These are phyloP conservation scores for Quercus robur DNA, from an alignment of 306 rosid species.

Conservation along the genomic window DNA sequence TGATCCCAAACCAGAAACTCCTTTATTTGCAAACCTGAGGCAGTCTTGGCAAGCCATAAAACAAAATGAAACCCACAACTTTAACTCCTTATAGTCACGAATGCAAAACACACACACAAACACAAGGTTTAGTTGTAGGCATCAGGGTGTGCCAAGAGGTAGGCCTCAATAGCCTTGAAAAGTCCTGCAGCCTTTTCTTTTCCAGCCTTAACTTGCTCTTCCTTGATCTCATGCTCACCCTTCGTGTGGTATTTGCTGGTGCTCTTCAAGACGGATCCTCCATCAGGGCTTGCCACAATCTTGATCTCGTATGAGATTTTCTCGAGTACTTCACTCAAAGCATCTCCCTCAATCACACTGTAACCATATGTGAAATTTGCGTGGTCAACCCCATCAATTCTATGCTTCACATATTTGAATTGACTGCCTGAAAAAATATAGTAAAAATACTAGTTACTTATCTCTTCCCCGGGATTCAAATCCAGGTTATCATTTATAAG, in stretches of 20 bases:
- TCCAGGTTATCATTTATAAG: too few relatives aligned
- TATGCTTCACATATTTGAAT: neutral
- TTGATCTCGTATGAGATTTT: conserved; percentile 24
- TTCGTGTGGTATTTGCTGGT: conserved; percentile 29
- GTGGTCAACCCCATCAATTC: conserved; percentile 4
- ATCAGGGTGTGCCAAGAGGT: too few relatives aligned
- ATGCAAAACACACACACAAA: too few relatives aligned
- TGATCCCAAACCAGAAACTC: too few relatives aligned
- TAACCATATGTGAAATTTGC: neutral
- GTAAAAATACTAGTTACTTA: too few relatives aligned
- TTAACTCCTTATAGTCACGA: too few relatives aligned
- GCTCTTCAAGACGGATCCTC: conserved; percentile 32
- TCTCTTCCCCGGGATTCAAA: too few relatives aligned
- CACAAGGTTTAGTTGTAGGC: too few relatives aligned
- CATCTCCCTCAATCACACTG: conserved; percentile 1
- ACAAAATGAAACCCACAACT: too few relatives aligned
- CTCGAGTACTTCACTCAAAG: neutral
- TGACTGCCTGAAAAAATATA: neutral
- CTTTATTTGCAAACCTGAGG: too few relatives aligned
- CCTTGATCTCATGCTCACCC: conserved; percentile 18
- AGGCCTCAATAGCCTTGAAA: too few relatives aligned
- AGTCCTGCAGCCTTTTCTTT: conserved; percentile 4
- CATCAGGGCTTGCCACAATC: conserved; percentile 29
- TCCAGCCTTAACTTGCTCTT: conserved; percentile 26
- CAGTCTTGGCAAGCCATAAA: too few relatives aligned